Conservation (phyloP, 345 rosid species). For the Excoecaria cochinchinensis region DNA sequence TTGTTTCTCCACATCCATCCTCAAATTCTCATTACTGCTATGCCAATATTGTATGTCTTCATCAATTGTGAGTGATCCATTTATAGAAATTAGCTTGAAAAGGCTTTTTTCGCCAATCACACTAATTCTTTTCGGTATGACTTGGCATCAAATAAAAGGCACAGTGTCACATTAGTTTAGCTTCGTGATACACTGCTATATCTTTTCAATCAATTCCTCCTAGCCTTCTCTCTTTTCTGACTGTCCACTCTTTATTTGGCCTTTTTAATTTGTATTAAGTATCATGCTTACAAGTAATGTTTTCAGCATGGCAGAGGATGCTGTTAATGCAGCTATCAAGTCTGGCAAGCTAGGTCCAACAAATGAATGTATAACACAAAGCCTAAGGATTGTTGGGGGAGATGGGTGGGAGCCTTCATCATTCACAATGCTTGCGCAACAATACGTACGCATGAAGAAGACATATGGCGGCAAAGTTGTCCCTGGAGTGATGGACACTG, state of each 20-base stretch:
- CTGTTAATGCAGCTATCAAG: slow-evolving; percentile 82
- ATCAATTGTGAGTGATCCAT: not conserved
- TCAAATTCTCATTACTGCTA: not conserved
- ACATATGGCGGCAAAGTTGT: slow-evolving; percentile 68
- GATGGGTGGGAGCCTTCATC: slow-evolving; percentile 89
- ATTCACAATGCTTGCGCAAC: slow-evolving; percentile 85
- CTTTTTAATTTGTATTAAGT: not conserved
- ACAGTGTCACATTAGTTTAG: not conserved
- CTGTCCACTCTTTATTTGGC: not conserved
- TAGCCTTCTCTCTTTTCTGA: not conserved
- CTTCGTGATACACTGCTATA: not conserved
- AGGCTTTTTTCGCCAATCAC: not conserved
- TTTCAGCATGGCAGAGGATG: slow-evolving; percentile 99
- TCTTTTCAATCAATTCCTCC: not conserved
- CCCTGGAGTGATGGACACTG: slow-evolving; percentile 88
- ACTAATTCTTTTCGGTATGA: no score
- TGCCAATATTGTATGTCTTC: not conserved
- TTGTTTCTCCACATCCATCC: not conserved
- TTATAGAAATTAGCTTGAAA: not conserved
- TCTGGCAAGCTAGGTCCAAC: slow-evolving; percentile 74
- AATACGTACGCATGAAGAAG: slow-evolving; percentile 85
- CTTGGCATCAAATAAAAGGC: not conserved
- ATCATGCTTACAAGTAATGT: slow-evolving; percentile 25
- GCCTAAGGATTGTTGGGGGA: slow-evolving; percentile 69
- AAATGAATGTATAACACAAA: slow-evolving; percentile 61